Percentiles rank a stretch among this genome's conserved stretches.
Conservation (phyloP, 192 early-diverging fungal genomes). For the Thoreauomyces humboldtii region DNA sequence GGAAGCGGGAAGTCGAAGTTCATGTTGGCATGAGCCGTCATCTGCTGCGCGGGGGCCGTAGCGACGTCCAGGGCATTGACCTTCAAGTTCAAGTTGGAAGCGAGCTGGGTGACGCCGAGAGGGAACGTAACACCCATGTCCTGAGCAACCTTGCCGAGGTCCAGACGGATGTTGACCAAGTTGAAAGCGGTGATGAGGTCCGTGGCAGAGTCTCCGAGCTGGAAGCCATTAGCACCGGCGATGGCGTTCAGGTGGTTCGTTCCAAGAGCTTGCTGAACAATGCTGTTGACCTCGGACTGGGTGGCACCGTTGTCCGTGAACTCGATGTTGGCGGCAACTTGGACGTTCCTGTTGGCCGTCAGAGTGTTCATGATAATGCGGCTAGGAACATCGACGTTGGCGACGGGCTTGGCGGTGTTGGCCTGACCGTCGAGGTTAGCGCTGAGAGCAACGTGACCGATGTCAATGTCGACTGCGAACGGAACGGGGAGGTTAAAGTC, state of each 20-base stretch:
- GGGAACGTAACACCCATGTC: slow-evolving; percentile 21
- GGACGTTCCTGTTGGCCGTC: neutral
- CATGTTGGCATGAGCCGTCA: slow-evolving; percentile 13
- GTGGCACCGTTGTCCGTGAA: slow-evolving; percentile 33
- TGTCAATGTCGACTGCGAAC: slow-evolving; percentile 28
- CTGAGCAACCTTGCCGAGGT: slow-evolving; percentile 1
- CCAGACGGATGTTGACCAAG: slow-evolving; percentile 22
- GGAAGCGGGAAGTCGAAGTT: slow-evolving; percentile 23
- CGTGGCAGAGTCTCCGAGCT: slow-evolving; percentile 17
- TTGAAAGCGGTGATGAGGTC: slow-evolving; percentile 32
- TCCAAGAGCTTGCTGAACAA: slow-evolving; percentile 22
- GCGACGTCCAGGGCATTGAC: slow-evolving; percentile 1
- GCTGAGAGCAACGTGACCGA: slow-evolving; percentile 20
- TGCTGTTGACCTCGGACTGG: slow-evolving; percentile 20
- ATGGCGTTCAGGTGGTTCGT: slow-evolving; percentile 12
- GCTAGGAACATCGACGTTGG: slow-evolving; percentile 4
- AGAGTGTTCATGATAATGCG: slow-evolving; percentile 19
- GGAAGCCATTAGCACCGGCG: slow-evolving; percentile 3
- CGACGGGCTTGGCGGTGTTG: slow-evolving; percentile 12
- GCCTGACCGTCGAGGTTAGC: slow-evolving; percentile 15
- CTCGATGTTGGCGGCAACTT: slow-evolving; percentile 3
- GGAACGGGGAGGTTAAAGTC: slow-evolving; percentile 26
- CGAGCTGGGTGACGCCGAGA: slow-evolving; percentile 12
- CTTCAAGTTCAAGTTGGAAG: slow-evolving; percentile 13
- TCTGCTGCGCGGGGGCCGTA: slow-evolving; percentile 9